Evolutionary conservation across 768 basidiomycete genomes (phyloP), one percentile per base, ranked within the genome.

Genomic region (Xanthoconium purpureum): DNA sequence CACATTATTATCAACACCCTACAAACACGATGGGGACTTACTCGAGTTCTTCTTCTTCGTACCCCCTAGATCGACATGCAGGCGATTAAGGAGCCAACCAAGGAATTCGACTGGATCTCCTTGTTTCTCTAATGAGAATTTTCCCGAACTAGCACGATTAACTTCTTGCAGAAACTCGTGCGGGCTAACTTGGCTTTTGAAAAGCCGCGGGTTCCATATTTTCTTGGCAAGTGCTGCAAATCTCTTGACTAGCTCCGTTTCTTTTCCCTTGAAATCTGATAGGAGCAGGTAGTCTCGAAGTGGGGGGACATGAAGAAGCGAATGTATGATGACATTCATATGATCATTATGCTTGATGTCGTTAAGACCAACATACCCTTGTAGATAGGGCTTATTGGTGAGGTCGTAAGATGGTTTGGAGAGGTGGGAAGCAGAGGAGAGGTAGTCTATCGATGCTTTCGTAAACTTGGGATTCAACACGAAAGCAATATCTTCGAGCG

Each of bases 121-220:
- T 74, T 94, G 93, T 67, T 90, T 80, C 66, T 96, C 95, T 61
- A 98, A 79, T 59, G 91, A 86, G 75, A 95, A 98, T 74, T 92
- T 94, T 15, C 92, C 94, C 45, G 76, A 81, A 66, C 92, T 95
- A 47, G 89, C 88, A 60, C 93, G 81, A 63, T 89, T 88, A 53
- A 98, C 95, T 74, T 98, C 97, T 73, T 99, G 97, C 54, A 99
- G 75, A 71, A 98, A 94, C 70, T 99, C 97, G 70, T 99, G 97
- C n/a, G 97, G 97, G 63, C 88, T 91, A 63, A 98, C 94, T 80
- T 99, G 97, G 57, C 90, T 88, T 73, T 99, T 99, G 84, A 99
- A 99, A 54, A 96, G 75, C 49, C 87, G 79, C 10, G 95, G 93
- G 73, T 97, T 98, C 97, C 97, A 99, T 38, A 98, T 68, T 73